Percentiles rank a stretch among this genome's conserved stretches.
Conservation (phyloP, 1,284 basidiomycete genomes). For the Meira miltonrushii region DNA sequence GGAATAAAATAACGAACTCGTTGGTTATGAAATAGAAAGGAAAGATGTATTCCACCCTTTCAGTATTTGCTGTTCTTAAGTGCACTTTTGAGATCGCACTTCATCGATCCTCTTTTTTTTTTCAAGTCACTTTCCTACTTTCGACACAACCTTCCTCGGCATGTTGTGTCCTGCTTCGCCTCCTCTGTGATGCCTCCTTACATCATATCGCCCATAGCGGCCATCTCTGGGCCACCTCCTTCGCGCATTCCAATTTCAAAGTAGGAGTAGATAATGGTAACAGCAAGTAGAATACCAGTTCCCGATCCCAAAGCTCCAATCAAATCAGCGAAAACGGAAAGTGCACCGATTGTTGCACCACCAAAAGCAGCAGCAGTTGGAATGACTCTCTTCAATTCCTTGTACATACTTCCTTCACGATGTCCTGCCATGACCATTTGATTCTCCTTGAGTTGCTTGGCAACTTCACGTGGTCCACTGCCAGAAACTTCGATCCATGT, state of each 20-base stretch:
- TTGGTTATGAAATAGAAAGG: no score
- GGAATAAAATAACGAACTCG: no score
- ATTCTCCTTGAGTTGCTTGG: conserved; percentile 97
- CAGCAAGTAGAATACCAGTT: conserved; percentile 95
- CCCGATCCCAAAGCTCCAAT: conserved; percentile 94
- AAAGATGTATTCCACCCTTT: no score
- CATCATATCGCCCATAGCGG: conserved; percentile 55
- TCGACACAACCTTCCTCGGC: background rate
- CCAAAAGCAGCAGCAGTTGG: conserved; percentile 96
- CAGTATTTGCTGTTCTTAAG: background rate
- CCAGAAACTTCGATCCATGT: conserved; percentile 99
- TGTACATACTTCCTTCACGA: conserved; percentile 95
- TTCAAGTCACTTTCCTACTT: background rate
- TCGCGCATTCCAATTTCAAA: conserved; percentile 58
- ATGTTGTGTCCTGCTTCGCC: background rate
- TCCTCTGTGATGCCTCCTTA: conserved; percentile 14
- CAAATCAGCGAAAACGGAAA: conserved; percentile 89
- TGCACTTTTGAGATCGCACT: background rate
- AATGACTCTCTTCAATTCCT: conserved; percentile 94
- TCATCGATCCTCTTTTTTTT: background rate
- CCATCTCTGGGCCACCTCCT: conserved; percentile 55
- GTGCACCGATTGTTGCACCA: conserved; percentile 85
- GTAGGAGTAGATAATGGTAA: conserved; percentile 83
- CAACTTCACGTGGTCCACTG: conserved; percentile 87
- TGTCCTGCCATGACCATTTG: conserved; percentile 98